Evolutionary conservation across 2,329 filamentous ascomycete genomes (phyloP).

Genomic region (Immersiporthe knoxdaviesiana): DNA sequence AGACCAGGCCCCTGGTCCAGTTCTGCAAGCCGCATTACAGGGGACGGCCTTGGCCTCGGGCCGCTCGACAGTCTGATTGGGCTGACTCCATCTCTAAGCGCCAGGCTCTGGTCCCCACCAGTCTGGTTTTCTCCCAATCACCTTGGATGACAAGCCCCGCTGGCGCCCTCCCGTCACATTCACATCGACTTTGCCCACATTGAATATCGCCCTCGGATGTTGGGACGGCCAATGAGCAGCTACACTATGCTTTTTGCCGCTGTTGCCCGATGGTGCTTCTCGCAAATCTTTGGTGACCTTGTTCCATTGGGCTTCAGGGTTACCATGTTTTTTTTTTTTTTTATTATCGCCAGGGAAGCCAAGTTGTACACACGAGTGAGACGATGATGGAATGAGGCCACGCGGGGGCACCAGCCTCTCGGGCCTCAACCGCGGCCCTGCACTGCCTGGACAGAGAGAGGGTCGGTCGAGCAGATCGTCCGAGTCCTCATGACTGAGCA

Average conservation of each 20-base stretch:
- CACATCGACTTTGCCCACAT: slow-evolving; percentile 21
- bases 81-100: slow-evolving; percentile 25
- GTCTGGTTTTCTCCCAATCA: slow-evolving; percentile 27
- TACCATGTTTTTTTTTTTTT: no score
- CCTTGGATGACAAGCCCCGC: slow-evolving; percentile 17
- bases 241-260: slow-evolving; percentile 27
- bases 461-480: background rate
- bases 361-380: background rate
- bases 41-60: slow-evolving; percentile 20
- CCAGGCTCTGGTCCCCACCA: slow-evolving; percentile 27
- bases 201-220: slow-evolving; percentile 17
- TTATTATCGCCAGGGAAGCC: background rate
- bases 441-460: slow-evolving; percentile 5
- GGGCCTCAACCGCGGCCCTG: background rate
- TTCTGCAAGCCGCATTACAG: slow-evolving; percentile 23
- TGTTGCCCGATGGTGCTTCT: slow-evolving; percentile 21
- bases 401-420: background rate
- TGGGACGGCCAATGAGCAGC: slow-evolving; percentile 20
- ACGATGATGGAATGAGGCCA: slow-evolving; percentile 1
- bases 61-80: slow-evolving; percentile 22
- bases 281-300: slow-evolving; percentile 9
- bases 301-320: slow-evolving; percentile 24
- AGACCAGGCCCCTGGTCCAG: slow-evolving; percentile 22
- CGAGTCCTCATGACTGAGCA: background rate
- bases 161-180: slow-evolving; percentile 23